phyloP scores from a whole-genome alignment of 2,329 filamentous ascomycete species.

The Neonectria ditissima region DNA sequence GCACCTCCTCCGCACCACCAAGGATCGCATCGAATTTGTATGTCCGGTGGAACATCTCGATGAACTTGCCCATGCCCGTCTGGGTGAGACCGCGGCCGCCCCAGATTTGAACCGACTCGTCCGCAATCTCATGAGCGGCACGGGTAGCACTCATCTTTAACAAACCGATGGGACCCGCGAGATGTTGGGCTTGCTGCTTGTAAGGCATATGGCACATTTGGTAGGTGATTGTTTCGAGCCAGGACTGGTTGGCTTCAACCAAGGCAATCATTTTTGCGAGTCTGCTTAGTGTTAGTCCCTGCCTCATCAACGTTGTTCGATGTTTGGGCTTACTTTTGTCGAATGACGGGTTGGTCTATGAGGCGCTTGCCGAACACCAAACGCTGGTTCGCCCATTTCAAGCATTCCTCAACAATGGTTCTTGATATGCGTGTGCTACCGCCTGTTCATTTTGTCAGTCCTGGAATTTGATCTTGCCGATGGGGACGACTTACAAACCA shows the following conservation, averaged over 20 bases:
- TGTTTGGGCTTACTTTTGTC: slow-evolving; percentile 71
- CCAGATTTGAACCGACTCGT: slow-evolving; percentile 87
- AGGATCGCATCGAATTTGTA: slow-evolving; percentile 86
- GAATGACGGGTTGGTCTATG: slow-evolving; percentile 85
- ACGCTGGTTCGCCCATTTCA: slow-evolving; percentile 91
- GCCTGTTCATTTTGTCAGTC: slow-evolving; percentile 46
- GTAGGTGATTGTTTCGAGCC: slow-evolving; percentile 86
- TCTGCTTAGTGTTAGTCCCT: slow-evolving; percentile 50
- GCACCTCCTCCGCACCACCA: slow-evolving; percentile 85
- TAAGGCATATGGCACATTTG: slow-evolving; percentile 92
- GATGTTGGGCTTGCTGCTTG: slow-evolving; percentile 76
- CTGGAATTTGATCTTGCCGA: background rate
- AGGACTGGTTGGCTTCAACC: slow-evolving; percentile 84
- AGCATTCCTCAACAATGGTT: slow-evolving; percentile 81
- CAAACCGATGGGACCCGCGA: slow-evolving; percentile 84
- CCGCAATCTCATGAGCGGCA: slow-evolving; percentile 84
- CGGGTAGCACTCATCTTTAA: slow-evolving; percentile 84
- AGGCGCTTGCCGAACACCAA: slow-evolving; percentile 86
- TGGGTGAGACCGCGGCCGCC: slow-evolving; percentile 85
- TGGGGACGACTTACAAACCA: slow-evolving; percentile 66
- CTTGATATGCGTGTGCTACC: slow-evolving; percentile 74
- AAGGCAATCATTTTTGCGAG: slow-evolving; percentile 89
- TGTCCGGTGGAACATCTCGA: slow-evolving; percentile 87
- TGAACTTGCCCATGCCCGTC: slow-evolving; percentile 82
- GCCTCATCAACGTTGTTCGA: background rate